Evolutionary conservation across 495 filamentous ascomycete species (phyloP), one percentile per base, ranked within the genome.

Genomic region (Haplographium delicatum): DNA sequence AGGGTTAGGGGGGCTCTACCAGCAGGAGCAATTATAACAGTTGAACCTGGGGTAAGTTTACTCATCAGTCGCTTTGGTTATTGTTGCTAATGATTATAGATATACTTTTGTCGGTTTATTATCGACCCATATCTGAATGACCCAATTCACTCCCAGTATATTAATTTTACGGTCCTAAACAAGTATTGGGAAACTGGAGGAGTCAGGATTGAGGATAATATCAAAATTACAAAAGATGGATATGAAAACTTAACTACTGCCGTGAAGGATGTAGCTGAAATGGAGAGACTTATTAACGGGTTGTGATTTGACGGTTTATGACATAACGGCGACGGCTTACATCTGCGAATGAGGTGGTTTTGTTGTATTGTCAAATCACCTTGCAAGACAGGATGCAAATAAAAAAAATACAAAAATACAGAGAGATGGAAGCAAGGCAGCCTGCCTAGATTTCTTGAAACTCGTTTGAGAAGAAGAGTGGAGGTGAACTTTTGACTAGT

Each of bases 101-200:
- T 95, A 44, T 96, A 96, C 63, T 99, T 97, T 63, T 95, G 91
- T 65, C 76, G 80, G 35, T 97, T 91, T 62, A 96, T 96, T 53
- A 87, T 98, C 53, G 81, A 85, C 40, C 90, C 89, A 5, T 91
- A 82, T 62, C 62, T 94, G 40, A 74, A 81, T 52, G 79, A 90
- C 50, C 72, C 76, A 5, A 81, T 82, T 53, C 79, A 87, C 57
- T 66, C 76, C 8, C 76, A 83, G 55, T 89, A 81, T 57, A 91
- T 96, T 53, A 77, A 95, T 60, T 67, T 75, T 26, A 71, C 72
- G 16, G 84, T 91, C 24, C 58, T 96, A 55, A 81, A 91, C 39
- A 78, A 72, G 55, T 96, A 91, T 65, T 96, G 89, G 91, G 80
- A 79, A 46, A 90, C 95, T 5, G 91, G 91, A 31, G 91, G 91